Evolutionary conservation across 129 eudicot genomes (phyloP), one percentile per base, ranked within the genome.

Genomic region (Ambrosia trifida): DNA sequence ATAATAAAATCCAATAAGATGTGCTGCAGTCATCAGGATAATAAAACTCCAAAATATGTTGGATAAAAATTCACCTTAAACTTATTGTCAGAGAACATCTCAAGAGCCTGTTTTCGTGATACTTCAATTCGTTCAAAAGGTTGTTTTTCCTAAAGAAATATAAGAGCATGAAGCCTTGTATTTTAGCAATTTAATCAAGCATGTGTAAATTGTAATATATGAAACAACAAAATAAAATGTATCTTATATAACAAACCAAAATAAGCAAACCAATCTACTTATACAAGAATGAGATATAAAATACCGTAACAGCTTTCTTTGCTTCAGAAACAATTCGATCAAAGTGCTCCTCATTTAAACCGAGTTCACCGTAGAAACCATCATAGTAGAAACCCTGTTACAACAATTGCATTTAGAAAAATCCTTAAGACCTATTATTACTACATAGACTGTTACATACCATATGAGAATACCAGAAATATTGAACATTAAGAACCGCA

Each of bases 121-220:
- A 95, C 97, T 81, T 90, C 99, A 85, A 94, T 90, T 72, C 99
- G 86, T 76, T 94, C 96, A 66, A 90, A 94, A 66, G 97, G 89
- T 72, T 94, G 96, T 43, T 84, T 85, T 53, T 94, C 99, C 99
- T 94, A 78, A 70, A 65, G 57, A 12, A 13, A 81, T 43, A 67
- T 14, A 7, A 36, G 7, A 63, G 30, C 16, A 56, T 16, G 38
- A 51, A 9, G 4, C 40, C n/a, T 40, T 28, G 24, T 13, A 40
- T 13, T 71, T 41, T 5, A 9, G 14, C 3, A 11, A 51, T 50
- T 33, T 61, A 17, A 45, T 51, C 33, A 1, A 6, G 9, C 19
- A 16, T 36, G 19, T 20, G 36, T 49, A 24, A 24, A 24, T 24
- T 24, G 28, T 24, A 64, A 36, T 2, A 36, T 7, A 64, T 14